phyloP scores from a whole-genome alignment of 768 basidiomycete species.

The Rhodosporidiobolus sp. region DNA sequence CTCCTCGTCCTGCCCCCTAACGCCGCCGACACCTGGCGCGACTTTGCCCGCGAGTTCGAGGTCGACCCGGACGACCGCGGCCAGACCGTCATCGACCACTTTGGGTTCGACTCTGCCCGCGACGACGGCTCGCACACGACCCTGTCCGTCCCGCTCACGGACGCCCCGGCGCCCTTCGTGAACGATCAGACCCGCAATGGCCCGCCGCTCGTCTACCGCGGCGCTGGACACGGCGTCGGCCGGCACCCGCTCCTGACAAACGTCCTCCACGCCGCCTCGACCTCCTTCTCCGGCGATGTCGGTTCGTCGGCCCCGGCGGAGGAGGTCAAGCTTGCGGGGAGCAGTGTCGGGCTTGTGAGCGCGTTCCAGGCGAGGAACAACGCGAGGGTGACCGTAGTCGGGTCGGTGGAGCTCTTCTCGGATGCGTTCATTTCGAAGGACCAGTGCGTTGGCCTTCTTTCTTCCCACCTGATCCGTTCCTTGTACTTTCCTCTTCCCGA shows the following conservation, averaged over 20 bases:
- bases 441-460: constrained; percentile 50
- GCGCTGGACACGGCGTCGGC: constrained; percentile 39
- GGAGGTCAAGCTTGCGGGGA: constrained; percentile 79
- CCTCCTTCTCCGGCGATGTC: constrained; percentile 51
- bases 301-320: constrained; percentile 53
- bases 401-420: constrained; percentile 73
- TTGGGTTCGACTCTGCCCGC: constrained; percentile 55
- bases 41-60: constrained; percentile 86
- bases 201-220: constrained; percentile 32
- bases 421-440: constrained; percentile 55
- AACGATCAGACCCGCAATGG: constrained; percentile 22
- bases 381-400: constrained; percentile 74
- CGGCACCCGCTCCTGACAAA: constrained; percentile 62
- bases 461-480: constrained; percentile 62
- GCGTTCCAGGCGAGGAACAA: constrained; percentile 83
- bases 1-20: constrained; percentile 70
- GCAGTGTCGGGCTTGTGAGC: constrained; percentile 69
- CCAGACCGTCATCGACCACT: constrained; percentile 79
- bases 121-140: constrained; percentile 37
- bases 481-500: constrained; percentile 62
- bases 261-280: constrained; percentile 67
- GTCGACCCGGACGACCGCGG: constrained; percentile 81
- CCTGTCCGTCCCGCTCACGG: constrained; percentile 51
- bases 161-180: constrained; percentile 45
- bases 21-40: constrained; percentile 61